phyloP scores from a whole-genome alignment of 257 asterid genomes.

The Nicotiana knightiana region DNA sequence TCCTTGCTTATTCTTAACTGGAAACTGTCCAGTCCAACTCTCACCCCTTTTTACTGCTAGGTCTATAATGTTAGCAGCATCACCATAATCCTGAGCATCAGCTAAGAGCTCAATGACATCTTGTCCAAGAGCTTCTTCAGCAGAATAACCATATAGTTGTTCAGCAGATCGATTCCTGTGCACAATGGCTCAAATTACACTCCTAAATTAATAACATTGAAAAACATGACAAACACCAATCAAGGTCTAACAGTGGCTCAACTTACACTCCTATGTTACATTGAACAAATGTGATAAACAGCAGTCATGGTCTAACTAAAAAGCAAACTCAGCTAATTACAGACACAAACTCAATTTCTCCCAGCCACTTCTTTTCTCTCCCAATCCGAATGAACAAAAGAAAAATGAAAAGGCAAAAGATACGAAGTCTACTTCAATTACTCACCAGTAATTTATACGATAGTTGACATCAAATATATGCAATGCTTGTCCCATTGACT shows the following conservation, averaged over 20 bases:
- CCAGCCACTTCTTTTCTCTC: too few relatives aligned
- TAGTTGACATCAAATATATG: slow-evolving; percentile 55
- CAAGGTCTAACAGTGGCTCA: not conserved
- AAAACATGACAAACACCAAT: not conserved
- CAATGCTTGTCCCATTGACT: slow-evolving; percentile 85
- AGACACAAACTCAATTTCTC: not conserved
- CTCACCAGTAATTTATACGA: slow-evolving; percentile 84
- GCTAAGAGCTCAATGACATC: slow-evolving; percentile 46
- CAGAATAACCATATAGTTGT: slow-evolving; percentile 56
- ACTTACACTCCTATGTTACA: too few relatives aligned
- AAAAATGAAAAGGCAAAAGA: not conserved
- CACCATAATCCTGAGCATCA: slow-evolving; percentile 35
- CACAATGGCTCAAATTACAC: slow-evolving; percentile 7
- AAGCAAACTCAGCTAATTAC: not conserved
- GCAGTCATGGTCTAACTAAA: not conserved
- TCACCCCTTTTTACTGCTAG: slow-evolving; percentile 49
- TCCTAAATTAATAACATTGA: not conserved
- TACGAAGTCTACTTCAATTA: not conserved
- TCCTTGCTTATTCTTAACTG: slow-evolving; percentile 60
- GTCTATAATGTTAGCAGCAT: slow-evolving; percentile 42
- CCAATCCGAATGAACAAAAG: not conserved
- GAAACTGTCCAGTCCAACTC: slow-evolving; percentile 78
- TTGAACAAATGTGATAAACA: not conserved
- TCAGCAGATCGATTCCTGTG: slow-evolving; percentile 87
- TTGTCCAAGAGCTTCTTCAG: slow-evolving; percentile 65